Base-by-base conservation (phyloP, 2,329 filamentous ascomycete genomes). In the Diaporthe batatas region DNA sequence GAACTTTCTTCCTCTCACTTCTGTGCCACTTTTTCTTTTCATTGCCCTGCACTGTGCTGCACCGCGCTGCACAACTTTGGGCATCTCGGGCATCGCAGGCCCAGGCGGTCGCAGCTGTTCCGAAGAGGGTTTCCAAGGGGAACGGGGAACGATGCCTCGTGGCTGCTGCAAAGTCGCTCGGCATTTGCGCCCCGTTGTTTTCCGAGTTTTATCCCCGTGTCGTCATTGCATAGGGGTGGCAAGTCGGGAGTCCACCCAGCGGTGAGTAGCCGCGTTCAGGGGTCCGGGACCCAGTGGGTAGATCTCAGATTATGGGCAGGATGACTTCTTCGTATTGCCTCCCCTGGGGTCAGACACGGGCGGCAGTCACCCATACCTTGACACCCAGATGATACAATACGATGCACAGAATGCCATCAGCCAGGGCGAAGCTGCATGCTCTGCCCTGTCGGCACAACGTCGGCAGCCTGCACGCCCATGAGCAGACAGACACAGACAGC, bases 331-430 rank as follows among this genome's bases (percentile, higher is more conserved):
- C 25, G 54, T 64, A 71, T 62, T 74, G 57, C 36, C 32, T 53
- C 57, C 68, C 49, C 42, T 42, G 23, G 53, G 42, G 62, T 54
- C 42, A 65, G 62, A 54, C 67, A 32, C 72, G 73, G 73, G 59
- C 72, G 73, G 58, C 73, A 74, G 73, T 74, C 73, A 57, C 70
- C 73, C 73, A 70, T 14, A 23, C 39, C 25, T 44, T 18, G 62
- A 42, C n/a, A 32, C 25, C 32, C 32, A 51, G 68, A 67, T 44
- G 47, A 29, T 34, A 44, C 64, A 64, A 55, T 23, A 39, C 68
- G 36, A 39, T 34, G 49, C 32, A 44, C 10, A 16, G 29, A 51
- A 65, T 49, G n/a, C 36, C 14, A 65, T 39, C n/a, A 36, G 36
- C 23, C 58, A 39, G 42, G 18, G n/a, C 25, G 23, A 25, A 67